Conservation (phyloP, 2,329 filamentous ascomycete species). For the Alternaria infectoria region DNA sequence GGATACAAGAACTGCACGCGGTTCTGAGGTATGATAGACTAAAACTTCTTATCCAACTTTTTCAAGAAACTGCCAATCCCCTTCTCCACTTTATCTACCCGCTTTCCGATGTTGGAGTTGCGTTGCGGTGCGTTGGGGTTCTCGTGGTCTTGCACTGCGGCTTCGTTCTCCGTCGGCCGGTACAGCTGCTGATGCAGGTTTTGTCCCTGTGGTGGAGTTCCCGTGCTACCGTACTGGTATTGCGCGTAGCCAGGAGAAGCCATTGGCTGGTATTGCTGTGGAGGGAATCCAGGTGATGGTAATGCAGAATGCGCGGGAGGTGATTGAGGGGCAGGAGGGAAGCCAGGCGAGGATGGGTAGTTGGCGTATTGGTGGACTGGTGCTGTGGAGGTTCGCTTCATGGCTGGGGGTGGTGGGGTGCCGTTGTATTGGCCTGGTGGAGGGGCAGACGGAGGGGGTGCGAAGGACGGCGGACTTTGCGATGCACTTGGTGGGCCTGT, state of each 20-base stretch:
- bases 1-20: constrained; percentile 8
- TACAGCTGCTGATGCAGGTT: constrained; percentile 73
- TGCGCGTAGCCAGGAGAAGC: constrained; percentile 60
- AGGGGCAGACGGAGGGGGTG: constrained; percentile 45
- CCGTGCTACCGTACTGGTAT: constrained; percentile 55
- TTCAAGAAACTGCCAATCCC: constrained; percentile 75
- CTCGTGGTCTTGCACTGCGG: constrained; percentile 30
- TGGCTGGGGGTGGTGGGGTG: constrained; percentile 31
- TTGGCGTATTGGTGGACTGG: constrained; percentile 48
- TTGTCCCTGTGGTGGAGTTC: constrained; percentile 52
- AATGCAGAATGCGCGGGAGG: constrained; percentile 39
- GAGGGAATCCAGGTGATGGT: constrained; percentile 48
- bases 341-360: constrained; percentile 44
- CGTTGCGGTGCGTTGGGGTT: constrained; percentile 25
- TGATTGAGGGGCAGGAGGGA: constrained; percentile 38
- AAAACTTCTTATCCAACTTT: constrained; percentile 78
- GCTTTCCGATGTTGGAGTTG: constrained; percentile 66
- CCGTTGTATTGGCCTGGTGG: constrained; percentile 31
- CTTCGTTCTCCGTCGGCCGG: constrained; percentile 69
- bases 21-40: too few relatives aligned
- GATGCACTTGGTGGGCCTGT: constrained; percentile 43
- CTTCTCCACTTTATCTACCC: constrained; percentile 71
- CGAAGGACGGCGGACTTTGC: constrained; percentile 47
- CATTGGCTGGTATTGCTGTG: constrained; percentile 44
- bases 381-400: constrained; percentile 41